Conservation (phyloP, 1,139 yeast species). For the Saccharomycopsis phalli region DNA sequence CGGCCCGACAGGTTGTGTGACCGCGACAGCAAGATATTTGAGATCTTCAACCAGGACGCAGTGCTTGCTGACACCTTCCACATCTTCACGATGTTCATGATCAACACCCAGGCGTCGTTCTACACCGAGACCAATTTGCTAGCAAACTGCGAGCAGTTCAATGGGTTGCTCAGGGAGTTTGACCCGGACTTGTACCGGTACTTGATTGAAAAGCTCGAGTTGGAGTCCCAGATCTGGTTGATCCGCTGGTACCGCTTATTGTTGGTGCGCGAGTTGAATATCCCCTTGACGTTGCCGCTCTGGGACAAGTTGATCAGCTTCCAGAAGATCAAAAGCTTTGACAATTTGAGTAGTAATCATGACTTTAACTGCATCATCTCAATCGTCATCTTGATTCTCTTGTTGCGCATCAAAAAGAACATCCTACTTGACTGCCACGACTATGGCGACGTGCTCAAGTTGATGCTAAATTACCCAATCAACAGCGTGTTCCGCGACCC, state of each 20-base stretch:
- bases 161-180: slow-evolving; percentile 30
- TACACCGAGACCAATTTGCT: slow-evolving; percentile 15
- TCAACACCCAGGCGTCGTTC: slow-evolving; percentile 18
- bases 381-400: slow-evolving; percentile 27
- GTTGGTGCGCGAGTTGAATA: slow-evolving; percentile 40
- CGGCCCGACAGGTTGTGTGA: slow-evolving; percentile 1
- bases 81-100: slow-evolving; percentile 19
- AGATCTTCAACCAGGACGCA: slow-evolving; percentile 11
- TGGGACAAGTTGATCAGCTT: slow-evolving; percentile 34
- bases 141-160: slow-evolving; percentile 11
- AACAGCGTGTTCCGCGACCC: slow-evolving; percentile 15
- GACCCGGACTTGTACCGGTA: slow-evolving; percentile 28
- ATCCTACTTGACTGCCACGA: slow-evolving; percentile 24
- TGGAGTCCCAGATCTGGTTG: slow-evolving; percentile 57
- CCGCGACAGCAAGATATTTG: slow-evolving; percentile 5
- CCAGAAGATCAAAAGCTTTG: slow-evolving; percentile 19
- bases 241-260: slow-evolving; percentile 46
- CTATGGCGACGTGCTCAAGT: slow-evolving; percentile 27
- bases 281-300: slow-evolving; percentile 25
- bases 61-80: slow-evolving; percentile 17
- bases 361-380: slow-evolving; percentile 29
- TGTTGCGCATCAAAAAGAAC: slow-evolving; percentile 23
- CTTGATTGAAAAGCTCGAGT: slow-evolving; percentile 32
- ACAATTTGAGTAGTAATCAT: slow-evolving; percentile 21
- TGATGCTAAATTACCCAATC: slow-evolving; percentile 27